Conservation (phyloP, 2,329 filamentous ascomycete species). For the Plenodomus tracheiphilus region DNA sequence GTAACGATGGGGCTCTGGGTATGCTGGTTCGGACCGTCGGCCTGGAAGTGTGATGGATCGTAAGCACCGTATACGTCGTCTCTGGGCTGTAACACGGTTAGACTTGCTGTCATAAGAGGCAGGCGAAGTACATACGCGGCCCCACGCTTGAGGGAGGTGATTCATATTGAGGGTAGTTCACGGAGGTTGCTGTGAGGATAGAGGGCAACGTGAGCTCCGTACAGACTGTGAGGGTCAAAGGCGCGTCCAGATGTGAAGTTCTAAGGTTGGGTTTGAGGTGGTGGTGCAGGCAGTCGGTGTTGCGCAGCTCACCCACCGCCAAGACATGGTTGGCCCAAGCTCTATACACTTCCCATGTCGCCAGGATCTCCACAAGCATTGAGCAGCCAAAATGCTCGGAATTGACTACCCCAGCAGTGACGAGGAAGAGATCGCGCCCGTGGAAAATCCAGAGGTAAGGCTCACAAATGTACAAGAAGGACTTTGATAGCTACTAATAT, state of each 20-base stretch:
- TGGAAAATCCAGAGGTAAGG: slow-evolving; percentile 46
- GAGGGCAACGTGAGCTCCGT: neutral
- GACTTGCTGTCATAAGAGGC: slow-evolving; percentile 16
- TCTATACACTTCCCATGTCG: slow-evolving; percentile 16
- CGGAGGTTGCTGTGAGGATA: slow-evolving; percentile 1
- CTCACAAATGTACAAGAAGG: slow-evolving; percentile 23
- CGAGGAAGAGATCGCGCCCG: slow-evolving; percentile 47
- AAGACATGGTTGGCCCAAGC: slow-evolving; percentile 32
- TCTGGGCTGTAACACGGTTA: slow-evolving; percentile 69
- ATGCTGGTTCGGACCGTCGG: slow-evolving; percentile 69
- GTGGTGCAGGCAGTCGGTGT: slow-evolving; percentile 37
- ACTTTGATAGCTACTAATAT: slow-evolving; percentile 55
- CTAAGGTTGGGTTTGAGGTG: slow-evolving; percentile 24
- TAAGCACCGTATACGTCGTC: slow-evolving; percentile 97
- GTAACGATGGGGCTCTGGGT: slow-evolving; percentile 94
- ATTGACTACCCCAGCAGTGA: slow-evolving; percentile 52
- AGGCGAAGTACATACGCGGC: slow-evolving; percentile 56
- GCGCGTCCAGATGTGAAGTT: slow-evolving; percentile 22
- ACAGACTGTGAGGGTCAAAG: slow-evolving; percentile 7
- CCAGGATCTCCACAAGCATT: slow-evolving; percentile 6
- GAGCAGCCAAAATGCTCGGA: slow-evolving; percentile 43
- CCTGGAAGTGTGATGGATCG: slow-evolving; percentile 81
- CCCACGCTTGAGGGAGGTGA: slow-evolving; percentile 68
- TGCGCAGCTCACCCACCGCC: slow-evolving; percentile 21
- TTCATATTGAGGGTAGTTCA: slow-evolving; percentile 55